A percentile compares a stretch with the other conserved stretches of the same genome.
phyloP scores from a whole-genome alignment of 257 asterid genomes.

The Solanum sejunctum region DNA sequence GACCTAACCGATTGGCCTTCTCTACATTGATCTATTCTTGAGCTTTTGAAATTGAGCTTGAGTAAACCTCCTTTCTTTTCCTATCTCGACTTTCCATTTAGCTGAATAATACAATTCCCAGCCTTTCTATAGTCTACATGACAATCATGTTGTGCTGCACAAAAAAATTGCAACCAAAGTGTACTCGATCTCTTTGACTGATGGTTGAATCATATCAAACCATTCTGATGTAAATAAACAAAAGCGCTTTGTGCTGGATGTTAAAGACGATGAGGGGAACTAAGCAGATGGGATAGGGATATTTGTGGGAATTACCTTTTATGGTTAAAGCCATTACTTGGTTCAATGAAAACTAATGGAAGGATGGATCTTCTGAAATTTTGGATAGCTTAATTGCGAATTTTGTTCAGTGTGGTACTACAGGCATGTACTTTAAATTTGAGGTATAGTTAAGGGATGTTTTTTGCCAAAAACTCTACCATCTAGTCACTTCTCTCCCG shows the following conservation, averaged over 20 bases:
- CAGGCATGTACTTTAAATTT: background rate
- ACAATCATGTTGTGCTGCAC: background rate
- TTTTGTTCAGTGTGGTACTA: background rate
- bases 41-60: background rate
- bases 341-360: background rate
- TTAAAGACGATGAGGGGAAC: background rate
- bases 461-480: background rate
- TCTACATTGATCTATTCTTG: background rate
- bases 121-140: background rate
- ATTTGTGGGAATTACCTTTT: background rate
- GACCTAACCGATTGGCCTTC: background rate
- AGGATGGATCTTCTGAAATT: background rate
- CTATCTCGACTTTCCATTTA: background rate
- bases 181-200: background rate
- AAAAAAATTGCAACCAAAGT: background rate
- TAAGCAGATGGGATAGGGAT: background rate
- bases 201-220: background rate
- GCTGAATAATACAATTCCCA: background rate
- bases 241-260: background rate
- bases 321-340: background rate
- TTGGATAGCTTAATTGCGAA: background rate
- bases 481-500: background rate
- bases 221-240: background rate
- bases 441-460: background rate
- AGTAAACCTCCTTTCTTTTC: background rate